Evolutionary conservation across 352 stramenopile species (phyloP).

Genomic region (Phytophthora rubi): DNA sequence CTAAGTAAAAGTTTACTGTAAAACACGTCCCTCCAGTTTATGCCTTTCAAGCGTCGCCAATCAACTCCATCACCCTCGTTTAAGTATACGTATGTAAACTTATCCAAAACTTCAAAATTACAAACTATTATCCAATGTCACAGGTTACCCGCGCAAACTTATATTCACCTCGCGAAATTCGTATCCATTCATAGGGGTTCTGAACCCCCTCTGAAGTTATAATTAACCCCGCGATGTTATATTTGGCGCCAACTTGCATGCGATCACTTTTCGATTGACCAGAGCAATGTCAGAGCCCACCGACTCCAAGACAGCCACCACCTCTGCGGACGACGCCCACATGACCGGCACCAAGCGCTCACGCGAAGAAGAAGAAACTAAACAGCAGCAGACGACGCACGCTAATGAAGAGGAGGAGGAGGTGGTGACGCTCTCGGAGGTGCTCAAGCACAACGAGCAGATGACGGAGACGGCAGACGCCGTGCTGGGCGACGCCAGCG

Average conservation of each 20-base stretch:
- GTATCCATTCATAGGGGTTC: no score
- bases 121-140: no score
- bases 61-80: background rate
- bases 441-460: constrained; percentile 58
- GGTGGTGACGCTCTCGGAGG: constrained; percentile 68
- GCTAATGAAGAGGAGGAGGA: constrained; percentile 46
- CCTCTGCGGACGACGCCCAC: background rate
- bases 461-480: constrained; percentile 66
- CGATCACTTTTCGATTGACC: background rate
- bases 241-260: background rate
- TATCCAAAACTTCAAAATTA: no score
- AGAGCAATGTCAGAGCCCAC: background rate
- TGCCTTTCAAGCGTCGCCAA: constrained; percentile 27
- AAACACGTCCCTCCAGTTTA: background rate
- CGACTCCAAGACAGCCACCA: no score
- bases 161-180: no score
- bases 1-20: background rate
- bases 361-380: constrained; percentile 11
- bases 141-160: no score
- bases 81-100: no score
- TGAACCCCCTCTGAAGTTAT: no score
- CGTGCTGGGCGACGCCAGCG: constrained; percentile 64
- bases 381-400: background rate
- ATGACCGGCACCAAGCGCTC: constrained; percentile 26
- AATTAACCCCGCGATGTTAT: background rate